Evolutionary conservation across 192 early-diverging fungal species (phyloP).

Genomic region (Gamsiella multidivaricata): DNA sequence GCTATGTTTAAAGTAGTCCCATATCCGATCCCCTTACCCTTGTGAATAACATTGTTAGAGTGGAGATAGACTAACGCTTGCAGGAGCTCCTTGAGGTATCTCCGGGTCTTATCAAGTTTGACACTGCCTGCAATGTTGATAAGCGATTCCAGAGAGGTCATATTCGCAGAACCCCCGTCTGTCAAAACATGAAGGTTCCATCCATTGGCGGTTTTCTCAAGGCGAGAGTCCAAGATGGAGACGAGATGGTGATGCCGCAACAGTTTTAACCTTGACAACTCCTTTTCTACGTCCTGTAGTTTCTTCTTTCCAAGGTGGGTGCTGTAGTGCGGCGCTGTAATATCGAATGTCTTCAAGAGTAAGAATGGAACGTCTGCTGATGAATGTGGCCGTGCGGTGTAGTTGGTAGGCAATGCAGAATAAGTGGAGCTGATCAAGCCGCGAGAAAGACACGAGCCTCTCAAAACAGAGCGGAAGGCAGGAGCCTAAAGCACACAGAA

Average conservation of each 20-base stretch:
- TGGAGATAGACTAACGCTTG: slow-evolving; percentile 73
- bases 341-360: slow-evolving; percentile 55
- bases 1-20: background rate
- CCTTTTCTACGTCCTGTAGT: slow-evolving; percentile 66
- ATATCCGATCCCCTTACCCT: slow-evolving; percentile 40
- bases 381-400: slow-evolving; percentile 41
- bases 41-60: slow-evolving; percentile 72
- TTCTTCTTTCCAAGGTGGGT: slow-evolving; percentile 66
- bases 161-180: slow-evolving; percentile 57
- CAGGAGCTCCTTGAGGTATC: slow-evolving; percentile 76
- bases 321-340: slow-evolving; percentile 58
- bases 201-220: slow-evolving; percentile 53
- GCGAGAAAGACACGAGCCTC: slow-evolving; percentile 40
- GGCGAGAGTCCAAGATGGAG: slow-evolving; percentile 65
- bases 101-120: slow-evolving; percentile 62
- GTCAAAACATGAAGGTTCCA: slow-evolving; percentile 65
- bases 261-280: slow-evolving; percentile 66
- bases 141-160: slow-evolving; percentile 70
- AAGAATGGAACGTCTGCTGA: slow-evolving; percentile 45
- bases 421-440: slow-evolving; percentile 54
- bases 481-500: slow-evolving; percentile 33
- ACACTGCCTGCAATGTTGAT: slow-evolving; percentile 73
- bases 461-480: slow-evolving; percentile 40
- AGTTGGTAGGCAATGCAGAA: slow-evolving; percentile 51
- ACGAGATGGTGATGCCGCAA: slow-evolving; percentile 71